These are phyloP conservation scores for Paradendryphiella salina DNA, from an alignment of 2,329 filamentous ascomycete genomes.

Conservation along the genomic window DNA sequence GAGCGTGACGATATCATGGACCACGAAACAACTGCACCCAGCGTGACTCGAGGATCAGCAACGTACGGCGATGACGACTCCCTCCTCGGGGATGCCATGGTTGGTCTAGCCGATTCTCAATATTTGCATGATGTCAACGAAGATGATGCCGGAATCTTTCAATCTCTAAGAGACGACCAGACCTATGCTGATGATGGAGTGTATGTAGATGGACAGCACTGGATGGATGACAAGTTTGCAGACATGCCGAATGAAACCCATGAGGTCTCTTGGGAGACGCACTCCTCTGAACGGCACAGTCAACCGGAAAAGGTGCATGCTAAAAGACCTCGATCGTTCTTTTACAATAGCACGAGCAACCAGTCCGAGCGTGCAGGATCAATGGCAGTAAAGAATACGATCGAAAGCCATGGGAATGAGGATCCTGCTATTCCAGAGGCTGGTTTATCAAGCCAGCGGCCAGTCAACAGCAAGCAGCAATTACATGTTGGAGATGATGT, in stretches of 20 bases:
- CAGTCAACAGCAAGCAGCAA: background rate
- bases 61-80: slow-evolving; percentile 39
- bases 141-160: background rate
- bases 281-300: too few species aligned
- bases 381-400: background rate
- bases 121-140: slow-evolving; percentile 14
- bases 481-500: background rate
- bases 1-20: background rate
- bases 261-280: background rate
- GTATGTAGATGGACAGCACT: slow-evolving; percentile 10
- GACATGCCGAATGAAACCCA: background rate
- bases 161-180: background rate
- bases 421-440: background rate
- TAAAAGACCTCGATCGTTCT: background rate
- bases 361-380: background rate
- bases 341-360: background rate
- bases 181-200: slow-evolving; percentile 8
- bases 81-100: slow-evolving; percentile 35
- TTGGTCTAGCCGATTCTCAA: slow-evolving; percentile 41
- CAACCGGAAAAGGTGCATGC: fast-evolving
- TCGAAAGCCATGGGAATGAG: too few species aligned
- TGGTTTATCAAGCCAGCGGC: background rate
- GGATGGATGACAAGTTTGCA: background rate
- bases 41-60: slow-evolving; percentile 20
- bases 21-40: background rate